Evolutionary conservation across 495 filamentous ascomycete species (phyloP).

Genomic region (Penicillium canescens): DNA sequence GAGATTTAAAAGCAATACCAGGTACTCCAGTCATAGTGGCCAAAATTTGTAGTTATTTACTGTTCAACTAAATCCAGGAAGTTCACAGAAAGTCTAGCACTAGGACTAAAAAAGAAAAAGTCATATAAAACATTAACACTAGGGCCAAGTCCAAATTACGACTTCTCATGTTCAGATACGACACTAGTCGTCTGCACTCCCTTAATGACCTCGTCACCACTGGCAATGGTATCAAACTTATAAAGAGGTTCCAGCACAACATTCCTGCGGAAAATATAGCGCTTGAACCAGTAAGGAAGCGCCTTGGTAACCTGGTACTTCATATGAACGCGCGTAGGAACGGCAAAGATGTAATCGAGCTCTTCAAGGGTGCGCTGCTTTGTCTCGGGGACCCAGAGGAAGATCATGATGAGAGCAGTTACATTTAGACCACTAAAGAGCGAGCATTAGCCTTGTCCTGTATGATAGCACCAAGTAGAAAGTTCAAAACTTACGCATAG

Average conservation of each 20-base stretch:
- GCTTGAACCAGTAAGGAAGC: slow-evolving; percentile 70
- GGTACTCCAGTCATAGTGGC: too few relatives aligned
- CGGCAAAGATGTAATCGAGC: slow-evolving; percentile 80
- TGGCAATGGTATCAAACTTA: slow-evolving; percentile 48
- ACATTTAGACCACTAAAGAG: slow-evolving; percentile 61
- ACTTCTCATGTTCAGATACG: slow-evolving; percentile 4
- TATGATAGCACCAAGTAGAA: too few relatives aligned
- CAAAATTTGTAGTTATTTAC: too few relatives aligned
- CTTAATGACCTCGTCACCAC: not conserved
- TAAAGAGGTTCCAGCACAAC: slow-evolving; percentile 64
- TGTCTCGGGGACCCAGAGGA: slow-evolving; percentile 76
- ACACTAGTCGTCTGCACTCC: slow-evolving; percentile 1
- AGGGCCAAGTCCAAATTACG: not conserved
- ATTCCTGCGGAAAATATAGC: slow-evolving; percentile 60
- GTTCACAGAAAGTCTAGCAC: not conserved
- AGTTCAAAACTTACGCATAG: slow-evolving; percentile 38
- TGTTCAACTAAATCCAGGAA: too few relatives aligned
- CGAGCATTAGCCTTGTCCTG: too few relatives aligned
- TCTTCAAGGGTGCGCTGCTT: slow-evolving; percentile 82
- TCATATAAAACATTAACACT: not conserved
- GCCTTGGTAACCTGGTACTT: slow-evolving; percentile 62
- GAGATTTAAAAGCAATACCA: too few relatives aligned
- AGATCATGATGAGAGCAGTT: slow-evolving; percentile 67
- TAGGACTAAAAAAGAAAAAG: not conserved
- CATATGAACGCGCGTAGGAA: slow-evolving; percentile 63